These are phyloP conservation scores for Choanephora cucurbitarum DNA, from an alignment of 371 early-diverging fungal species.

Conservation along the genomic window DNA sequence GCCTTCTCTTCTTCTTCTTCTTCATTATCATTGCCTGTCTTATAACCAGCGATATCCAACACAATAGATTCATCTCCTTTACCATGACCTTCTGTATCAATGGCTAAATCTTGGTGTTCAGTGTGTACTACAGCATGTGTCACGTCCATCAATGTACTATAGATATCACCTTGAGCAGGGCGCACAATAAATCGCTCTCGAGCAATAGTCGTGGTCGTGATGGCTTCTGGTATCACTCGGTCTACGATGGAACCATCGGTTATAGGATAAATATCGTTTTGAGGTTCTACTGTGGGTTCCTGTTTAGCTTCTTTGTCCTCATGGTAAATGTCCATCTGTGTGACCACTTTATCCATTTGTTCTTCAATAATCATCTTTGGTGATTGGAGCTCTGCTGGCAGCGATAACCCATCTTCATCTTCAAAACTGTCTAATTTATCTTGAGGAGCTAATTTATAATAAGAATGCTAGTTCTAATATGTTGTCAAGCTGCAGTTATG, in stretches of 20 bases:
- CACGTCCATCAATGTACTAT: conserved; percentile 46
- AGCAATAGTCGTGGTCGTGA: conserved; percentile 47
- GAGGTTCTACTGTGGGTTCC: conserved; percentile 14
- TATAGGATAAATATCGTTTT: conserved; percentile 34
- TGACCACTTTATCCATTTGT: conserved; percentile 50
- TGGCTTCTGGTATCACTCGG: conserved; percentile 44
- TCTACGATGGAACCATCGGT: conserved; percentile 46
- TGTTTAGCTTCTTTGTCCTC: conserved; percentile 1
- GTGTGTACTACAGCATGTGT: conserved; percentile 38
- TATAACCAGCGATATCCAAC: conserved; percentile 64
- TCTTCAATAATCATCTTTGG: conserved; percentile 58
- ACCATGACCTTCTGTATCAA: conserved; percentile 13
- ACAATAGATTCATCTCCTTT: conserved; percentile 48
- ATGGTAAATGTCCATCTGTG: conserved; percentile 39
- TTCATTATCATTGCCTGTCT: conserved; percentile 34
- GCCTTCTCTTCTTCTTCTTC: conserved; percentile 6
- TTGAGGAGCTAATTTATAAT: background rate
- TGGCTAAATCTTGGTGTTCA: conserved; percentile 6
- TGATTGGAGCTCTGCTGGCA: conserved; percentile 47
- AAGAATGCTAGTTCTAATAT: too few species aligned
- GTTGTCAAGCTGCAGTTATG: background rate
- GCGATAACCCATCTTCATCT: conserved; percentile 36
- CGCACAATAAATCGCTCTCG: conserved; percentile 51
- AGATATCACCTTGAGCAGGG: conserved; percentile 42
- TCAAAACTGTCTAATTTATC: conserved; percentile 45